Conservation (phyloP, 352 stramenopile genomes). For the Globisporangium cederbergense region DNA sequence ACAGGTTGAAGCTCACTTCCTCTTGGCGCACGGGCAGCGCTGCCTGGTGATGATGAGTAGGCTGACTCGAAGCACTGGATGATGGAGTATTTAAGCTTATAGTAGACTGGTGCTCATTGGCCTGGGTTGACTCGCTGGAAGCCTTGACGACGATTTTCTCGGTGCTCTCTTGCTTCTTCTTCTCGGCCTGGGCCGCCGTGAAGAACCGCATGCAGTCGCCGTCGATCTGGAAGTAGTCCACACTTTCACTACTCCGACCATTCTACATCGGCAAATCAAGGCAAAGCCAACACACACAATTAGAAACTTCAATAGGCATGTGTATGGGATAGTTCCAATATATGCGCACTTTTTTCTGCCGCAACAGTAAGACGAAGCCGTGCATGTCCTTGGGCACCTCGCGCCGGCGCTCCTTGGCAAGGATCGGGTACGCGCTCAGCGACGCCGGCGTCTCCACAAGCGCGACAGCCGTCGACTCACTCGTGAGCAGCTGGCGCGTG, state of each 20-base stretch:
- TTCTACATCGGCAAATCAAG: conserved; percentile 34
- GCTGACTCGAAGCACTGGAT: neutral
- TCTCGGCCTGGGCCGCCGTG: conserved; percentile 3
- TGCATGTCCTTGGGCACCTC: conserved; percentile 60
- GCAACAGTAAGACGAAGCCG: conserved; percentile 51
- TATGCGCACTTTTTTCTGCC: conserved; percentile 55
- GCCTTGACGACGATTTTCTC: neutral
- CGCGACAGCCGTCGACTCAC: conserved; percentile 43
- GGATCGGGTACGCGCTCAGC: conserved; percentile 46
- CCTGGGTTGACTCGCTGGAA: neutral
- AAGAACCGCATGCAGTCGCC: conserved; percentile 29
- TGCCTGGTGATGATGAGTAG: conserved; percentile 10
- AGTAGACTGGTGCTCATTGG: neutral
- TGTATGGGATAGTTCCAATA: neutral
- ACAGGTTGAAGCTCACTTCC: conserved; percentile 73
- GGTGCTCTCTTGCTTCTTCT: neutral
- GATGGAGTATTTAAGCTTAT: neutral
- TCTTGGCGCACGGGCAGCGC: conserved; percentile 44
- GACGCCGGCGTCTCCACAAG: conserved; percentile 58
- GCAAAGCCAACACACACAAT: neutral
- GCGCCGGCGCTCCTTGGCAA: conserved; percentile 55
- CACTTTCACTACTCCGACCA: conserved; percentile 50
- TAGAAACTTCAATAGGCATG: neutral
- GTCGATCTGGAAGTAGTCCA: conserved; percentile 59
- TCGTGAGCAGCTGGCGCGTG: conserved; percentile 26